Conservation (phyloP, 306 rosid species). For the Vigna radiata region DNA sequence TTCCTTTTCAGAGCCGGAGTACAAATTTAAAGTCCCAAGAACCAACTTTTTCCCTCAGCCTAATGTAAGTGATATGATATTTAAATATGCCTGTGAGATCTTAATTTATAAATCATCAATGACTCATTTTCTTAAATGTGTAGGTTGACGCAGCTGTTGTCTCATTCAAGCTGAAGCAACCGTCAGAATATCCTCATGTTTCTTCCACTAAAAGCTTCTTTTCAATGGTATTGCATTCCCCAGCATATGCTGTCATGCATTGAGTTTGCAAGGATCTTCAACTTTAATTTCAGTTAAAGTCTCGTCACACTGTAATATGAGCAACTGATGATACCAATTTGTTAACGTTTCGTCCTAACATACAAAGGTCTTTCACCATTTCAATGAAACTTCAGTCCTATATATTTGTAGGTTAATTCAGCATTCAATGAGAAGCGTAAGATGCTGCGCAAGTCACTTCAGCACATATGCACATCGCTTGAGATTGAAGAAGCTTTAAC, state of each 20-base stretch:
- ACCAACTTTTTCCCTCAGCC: constrained; percentile 92
- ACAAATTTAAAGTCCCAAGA: constrained; percentile 76
- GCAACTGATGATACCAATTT: background rate
- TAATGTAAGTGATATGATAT: constrained; percentile 64
- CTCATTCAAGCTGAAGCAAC: constrained; percentile 78
- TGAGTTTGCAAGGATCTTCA: constrained; percentile 23
- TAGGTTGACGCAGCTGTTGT: constrained; percentile 97
- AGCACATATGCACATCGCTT: constrained; percentile 69
- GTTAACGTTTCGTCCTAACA: constrained; percentile 11
- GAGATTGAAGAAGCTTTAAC: constrained; percentile 77
- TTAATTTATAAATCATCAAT: constrained; percentile 14
- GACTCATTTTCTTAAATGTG: constrained; percentile 38
- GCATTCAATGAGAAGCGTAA: constrained; percentile 94
- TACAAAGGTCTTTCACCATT: constrained; percentile 8
- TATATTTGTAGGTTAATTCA: constrained; percentile 67
- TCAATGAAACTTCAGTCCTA: constrained; percentile 31
- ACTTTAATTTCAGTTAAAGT: constrained; percentile 31
- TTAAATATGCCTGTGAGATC: constrained; percentile 1
- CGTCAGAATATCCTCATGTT: constrained; percentile 68
- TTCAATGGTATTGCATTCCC: constrained; percentile 65
- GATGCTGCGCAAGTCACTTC: constrained; percentile 87
- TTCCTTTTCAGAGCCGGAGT: constrained; percentile 71
- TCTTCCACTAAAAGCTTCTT: constrained; percentile 88
- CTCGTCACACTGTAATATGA: constrained; percentile 14
- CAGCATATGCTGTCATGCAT: constrained; percentile 24